Conservation (phyloP, 192 early-diverging fungal species). For the Coemansia sp. region DNA sequence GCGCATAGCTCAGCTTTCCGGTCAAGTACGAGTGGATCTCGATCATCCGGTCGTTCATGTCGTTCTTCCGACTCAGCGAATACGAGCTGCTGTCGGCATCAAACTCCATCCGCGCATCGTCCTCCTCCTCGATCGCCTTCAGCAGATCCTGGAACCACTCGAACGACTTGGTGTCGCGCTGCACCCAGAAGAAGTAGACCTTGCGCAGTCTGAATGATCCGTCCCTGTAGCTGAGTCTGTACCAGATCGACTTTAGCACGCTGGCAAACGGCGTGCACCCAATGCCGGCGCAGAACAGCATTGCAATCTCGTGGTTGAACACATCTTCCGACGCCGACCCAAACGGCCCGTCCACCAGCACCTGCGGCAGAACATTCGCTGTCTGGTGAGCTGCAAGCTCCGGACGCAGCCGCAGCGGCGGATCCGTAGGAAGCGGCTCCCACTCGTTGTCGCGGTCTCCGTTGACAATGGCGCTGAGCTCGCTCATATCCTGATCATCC, state of each 20-base stretch:
- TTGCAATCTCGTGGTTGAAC: constrained; percentile 75
- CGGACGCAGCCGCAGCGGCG: constrained; percentile 10
- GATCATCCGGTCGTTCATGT: constrained; percentile 56
- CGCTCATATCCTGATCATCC: constrained; percentile 27
- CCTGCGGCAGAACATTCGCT: constrained; percentile 59
- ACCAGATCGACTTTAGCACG: constrained; percentile 81
- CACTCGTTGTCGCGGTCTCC: constrained; percentile 26
- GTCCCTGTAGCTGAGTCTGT: constrained; percentile 61
- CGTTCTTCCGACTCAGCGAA: constrained; percentile 18
- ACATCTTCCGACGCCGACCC: constrained; percentile 81
- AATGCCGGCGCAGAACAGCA: constrained; percentile 82
- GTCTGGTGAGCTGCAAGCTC: constrained; percentile 31
- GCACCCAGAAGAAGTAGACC: constrained; percentile 88
- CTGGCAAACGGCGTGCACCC: constrained; percentile 85
- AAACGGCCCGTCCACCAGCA: constrained; percentile 80
- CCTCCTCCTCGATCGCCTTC: constrained; percentile 78
- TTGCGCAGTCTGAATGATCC: constrained; percentile 64
- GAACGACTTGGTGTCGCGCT: constrained; percentile 80
- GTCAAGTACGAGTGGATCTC: constrained; percentile 84
- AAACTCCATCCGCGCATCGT: constrained; percentile 49
- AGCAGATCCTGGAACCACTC: constrained; percentile 90
- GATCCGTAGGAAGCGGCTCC: constrained; percentile 23
- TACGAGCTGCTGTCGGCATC: constrained; percentile 12
- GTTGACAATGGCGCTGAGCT: constrained; percentile 42
- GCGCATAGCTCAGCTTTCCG: constrained; percentile 56